Evolutionary conservation across 2,329 filamentous ascomycete genomes (phyloP).

Genomic region (Hypoxylon sp.): DNA sequence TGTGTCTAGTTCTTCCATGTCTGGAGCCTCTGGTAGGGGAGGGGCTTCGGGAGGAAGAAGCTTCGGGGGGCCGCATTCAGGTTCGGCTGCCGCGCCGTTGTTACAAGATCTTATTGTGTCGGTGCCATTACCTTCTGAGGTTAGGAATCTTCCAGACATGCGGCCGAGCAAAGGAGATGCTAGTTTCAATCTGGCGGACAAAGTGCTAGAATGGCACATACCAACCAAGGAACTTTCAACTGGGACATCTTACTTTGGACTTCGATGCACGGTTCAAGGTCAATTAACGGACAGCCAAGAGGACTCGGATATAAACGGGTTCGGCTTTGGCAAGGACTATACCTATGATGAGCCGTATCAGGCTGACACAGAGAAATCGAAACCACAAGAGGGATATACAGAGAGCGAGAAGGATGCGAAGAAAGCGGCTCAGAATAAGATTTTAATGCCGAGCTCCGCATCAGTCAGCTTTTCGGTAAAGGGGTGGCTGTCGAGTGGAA

Average conservation of each 20-base stretch:
- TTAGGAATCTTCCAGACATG: constrained; percentile 86
- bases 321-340: constrained; percentile 65
- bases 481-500: constrained; percentile 75
- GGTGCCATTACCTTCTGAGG: constrained; percentile 80
- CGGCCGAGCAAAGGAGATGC: constrained; percentile 86
- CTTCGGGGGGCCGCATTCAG: constrained; percentile 61
- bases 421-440: constrained; percentile 75
- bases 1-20: constrained; percentile 54
- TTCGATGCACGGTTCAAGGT: constrained; percentile 85
- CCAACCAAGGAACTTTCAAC: constrained; percentile 79
- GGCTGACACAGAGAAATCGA: constrained; percentile 53
- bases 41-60: constrained; percentile 55
- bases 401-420: constrained; percentile 64
- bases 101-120: constrained; percentile 83
- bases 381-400: constrained; percentile 48
- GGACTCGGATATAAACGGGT: constrained; percentile 61
- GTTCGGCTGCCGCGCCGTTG: constrained; percentile 68
- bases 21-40: constrained; percentile 57
- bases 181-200: constrained; percentile 79
- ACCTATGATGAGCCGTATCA: constrained; percentile 70
- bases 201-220: constrained; percentile 84
- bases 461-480: constrained; percentile 78
- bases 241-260: constrained; percentile 74
- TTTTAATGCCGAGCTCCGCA: constrained; percentile 83
- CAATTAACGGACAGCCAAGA: constrained; percentile 62